phyloP scores from a whole-genome alignment of 305 asterid genomes.

The Euphrasia arctica region DNA sequence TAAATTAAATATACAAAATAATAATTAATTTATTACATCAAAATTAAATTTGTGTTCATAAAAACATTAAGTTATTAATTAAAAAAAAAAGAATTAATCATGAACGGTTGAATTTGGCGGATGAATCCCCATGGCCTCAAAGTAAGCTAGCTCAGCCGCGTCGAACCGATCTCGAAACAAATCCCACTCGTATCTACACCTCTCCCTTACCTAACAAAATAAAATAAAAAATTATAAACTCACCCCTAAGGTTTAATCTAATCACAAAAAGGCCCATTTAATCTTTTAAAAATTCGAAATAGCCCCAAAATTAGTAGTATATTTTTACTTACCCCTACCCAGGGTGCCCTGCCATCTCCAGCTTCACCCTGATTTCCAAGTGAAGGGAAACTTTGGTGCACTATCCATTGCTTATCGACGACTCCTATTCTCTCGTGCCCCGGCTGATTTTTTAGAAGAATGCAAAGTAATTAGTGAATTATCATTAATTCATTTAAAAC shows the following conservation, averaged over 20 bases:
- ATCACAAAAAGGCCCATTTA: not conserved
- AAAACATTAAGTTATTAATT: not conserved
- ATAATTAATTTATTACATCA: not conserved
- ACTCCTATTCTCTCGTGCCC: constrained; percentile 14
- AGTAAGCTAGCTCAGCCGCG: constrained; percentile 7
- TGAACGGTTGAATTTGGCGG: not conserved
- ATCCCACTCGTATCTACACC: constrained; percentile 9
- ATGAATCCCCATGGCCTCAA: not conserved
- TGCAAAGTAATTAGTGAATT: no score
- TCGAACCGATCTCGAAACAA: not conserved
- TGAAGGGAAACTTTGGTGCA: constrained; percentile 2
- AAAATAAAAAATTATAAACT: not conserved
- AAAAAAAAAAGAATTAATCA: not conserved
- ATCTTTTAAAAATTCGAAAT: no score
- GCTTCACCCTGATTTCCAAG: constrained; percentile 13
- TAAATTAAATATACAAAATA: no score
- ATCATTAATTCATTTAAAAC: not conserved
- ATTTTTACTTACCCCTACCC: constrained; percentile 9
- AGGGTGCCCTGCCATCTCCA: not conserved
- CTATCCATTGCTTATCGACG: constrained; percentile 11
- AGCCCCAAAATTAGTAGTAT: no score
- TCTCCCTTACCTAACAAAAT: not conserved
- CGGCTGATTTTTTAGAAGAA: constrained; percentile 4
- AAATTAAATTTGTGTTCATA: not conserved
- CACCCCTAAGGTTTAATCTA: not conserved